phyloP scores from a whole-genome alignment of 2,329 filamentous ascomycete genomes.

The Dothiorella sarmentorum region DNA sequence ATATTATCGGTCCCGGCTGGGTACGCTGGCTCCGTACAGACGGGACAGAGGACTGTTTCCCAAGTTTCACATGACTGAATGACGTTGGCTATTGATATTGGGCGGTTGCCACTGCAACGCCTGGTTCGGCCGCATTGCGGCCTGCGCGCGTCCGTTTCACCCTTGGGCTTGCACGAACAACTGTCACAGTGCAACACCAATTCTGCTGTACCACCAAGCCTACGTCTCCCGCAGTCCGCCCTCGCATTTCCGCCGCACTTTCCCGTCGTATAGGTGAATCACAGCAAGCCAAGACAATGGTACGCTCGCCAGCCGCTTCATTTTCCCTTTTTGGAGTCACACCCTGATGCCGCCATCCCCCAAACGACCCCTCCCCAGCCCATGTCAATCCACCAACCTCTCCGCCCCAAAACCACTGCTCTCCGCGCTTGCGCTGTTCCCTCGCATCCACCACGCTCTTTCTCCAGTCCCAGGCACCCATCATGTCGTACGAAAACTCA shows the following conservation, averaged over 20 bases:
- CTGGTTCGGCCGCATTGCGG: not conserved
- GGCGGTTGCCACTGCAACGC: conserved; percentile 9
- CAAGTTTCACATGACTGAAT: not conserved
- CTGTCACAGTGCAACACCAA: conserved; percentile 10
- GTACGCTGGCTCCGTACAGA: not conserved
- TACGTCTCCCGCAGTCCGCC: not conserved
- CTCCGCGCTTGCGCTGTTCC: not conserved
- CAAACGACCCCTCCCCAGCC: conserved; percentile 7
- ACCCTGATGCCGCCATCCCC: conserved; percentile 13
- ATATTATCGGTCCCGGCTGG: not conserved
- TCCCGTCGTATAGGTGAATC: not conserved
- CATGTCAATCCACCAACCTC: not conserved
- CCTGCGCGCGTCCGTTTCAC: not conserved
- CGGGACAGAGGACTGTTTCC: not conserved
- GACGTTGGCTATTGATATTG: not conserved
- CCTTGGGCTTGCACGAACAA: not conserved
- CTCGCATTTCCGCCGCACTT: not conserved
- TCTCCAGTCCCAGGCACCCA: not conserved
- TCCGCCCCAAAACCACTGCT: not conserved
- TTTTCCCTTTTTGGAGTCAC: not conserved
- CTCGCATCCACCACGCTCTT: not conserved
- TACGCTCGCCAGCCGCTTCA: not conserved
- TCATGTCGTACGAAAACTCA: conserved; percentile 20
- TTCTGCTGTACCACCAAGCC: conserved; percentile 8
- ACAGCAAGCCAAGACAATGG: conserved; percentile 8